A percentile compares a stretch with the other conserved stretches of the same genome.
Conservation (phyloP, 2,329 filamentous ascomycete species). For the Penicillium paneum region DNA sequence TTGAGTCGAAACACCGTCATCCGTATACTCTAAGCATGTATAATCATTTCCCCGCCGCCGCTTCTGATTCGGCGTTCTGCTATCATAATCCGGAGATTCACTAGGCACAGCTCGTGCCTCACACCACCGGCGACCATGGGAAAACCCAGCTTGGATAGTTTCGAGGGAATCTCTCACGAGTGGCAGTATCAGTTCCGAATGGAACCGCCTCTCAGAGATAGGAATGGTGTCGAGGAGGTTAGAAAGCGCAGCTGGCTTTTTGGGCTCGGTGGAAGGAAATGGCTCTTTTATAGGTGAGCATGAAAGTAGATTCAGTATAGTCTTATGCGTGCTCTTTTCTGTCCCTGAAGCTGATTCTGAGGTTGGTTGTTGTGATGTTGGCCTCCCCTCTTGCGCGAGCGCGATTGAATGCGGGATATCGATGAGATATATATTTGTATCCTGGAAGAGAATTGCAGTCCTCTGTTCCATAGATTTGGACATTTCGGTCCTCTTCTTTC, state of each 20-base stretch:
- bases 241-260: constrained; percentile 43
- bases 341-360: not conserved
- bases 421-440: constrained; percentile 49
- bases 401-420: constrained; percentile 60
- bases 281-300: constrained; percentile 45
- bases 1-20: not conserved
- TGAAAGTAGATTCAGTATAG: constrained; percentile 42
- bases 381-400: constrained; percentile 50
- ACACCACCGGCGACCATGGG: constrained; percentile 33
- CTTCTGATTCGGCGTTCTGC: not conserved
- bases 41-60: not conserved
- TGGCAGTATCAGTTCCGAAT: constrained; percentile 26
- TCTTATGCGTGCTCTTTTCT: not conserved
- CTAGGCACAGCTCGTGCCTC: constrained; percentile 19
- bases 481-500: not conserved
- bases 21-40: not conserved
- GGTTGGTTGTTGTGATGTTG: not conserved
- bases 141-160: constrained; percentile 25
- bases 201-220: constrained; percentile 30
- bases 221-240: constrained; percentile 40
- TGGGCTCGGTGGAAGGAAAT: constrained; percentile 52
- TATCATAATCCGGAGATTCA: not conserved
- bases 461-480: not conserved
- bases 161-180: constrained; percentile 41
- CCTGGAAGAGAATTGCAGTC: constrained; percentile 51